These are phyloP conservation scores for Phaeolepiota aurea DNA, from an alignment of 768 basidiomycete species.

Conservation along the genomic window DNA sequence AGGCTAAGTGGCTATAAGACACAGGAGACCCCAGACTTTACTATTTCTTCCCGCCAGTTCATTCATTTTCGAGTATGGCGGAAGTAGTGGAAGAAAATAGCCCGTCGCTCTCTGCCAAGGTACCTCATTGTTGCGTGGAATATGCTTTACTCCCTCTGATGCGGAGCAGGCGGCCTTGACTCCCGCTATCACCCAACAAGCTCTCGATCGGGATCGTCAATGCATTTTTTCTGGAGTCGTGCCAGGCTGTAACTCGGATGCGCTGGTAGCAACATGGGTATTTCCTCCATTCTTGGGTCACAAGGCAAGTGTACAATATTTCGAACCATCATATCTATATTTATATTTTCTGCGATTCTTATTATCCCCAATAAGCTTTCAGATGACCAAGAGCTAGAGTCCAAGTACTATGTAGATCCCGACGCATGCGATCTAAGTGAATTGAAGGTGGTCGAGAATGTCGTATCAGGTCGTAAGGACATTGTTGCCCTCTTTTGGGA, in stretches of 20 bases:
- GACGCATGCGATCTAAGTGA: slow-evolving; percentile 2
- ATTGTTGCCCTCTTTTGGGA: slow-evolving; percentile 1
- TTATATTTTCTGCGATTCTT: background rate
- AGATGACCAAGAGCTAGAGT: slow-evolving; percentile 3
- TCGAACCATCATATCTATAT: background rate
- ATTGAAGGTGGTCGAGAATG: background rate
- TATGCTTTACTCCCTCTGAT: too few species aligned
- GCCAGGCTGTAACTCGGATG: slow-evolving; percentile 3
- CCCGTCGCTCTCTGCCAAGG: background rate
- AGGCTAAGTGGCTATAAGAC: too few species aligned
- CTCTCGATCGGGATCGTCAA: slow-evolving; percentile 8
- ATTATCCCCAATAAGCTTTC: slow-evolving; percentile 4
- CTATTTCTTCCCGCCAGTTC: too few species aligned
- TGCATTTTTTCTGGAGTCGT: slow-evolving; percentile 9
- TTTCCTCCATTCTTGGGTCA: slow-evolving; percentile 10
- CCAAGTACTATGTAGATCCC: slow-evolving; percentile 1
- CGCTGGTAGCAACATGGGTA: slow-evolving; percentile 9
- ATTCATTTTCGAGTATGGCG: background rate
- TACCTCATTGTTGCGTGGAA: too few species aligned
- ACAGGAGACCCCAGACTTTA: too few species aligned
- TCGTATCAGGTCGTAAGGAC: background rate
- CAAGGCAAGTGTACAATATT: slow-evolving; percentile 6
- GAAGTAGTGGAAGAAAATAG: background rate
- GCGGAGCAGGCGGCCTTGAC: too few species aligned
- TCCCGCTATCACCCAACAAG: slow-evolving; percentile 7